Conservation (phyloP, 257 asterid species). For the Perilla frutescens region DNA sequence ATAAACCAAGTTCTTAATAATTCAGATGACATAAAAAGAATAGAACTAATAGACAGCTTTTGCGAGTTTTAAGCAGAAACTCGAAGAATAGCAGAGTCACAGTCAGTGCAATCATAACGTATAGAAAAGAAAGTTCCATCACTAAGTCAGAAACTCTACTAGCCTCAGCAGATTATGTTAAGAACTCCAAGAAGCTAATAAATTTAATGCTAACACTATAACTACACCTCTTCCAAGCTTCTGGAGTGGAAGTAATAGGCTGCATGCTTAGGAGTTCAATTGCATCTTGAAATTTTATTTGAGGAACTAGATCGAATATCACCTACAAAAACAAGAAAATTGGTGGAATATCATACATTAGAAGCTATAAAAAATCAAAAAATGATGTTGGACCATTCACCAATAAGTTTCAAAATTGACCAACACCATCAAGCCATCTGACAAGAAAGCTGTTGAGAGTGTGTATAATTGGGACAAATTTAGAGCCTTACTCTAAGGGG, state of each 20-base stretch:
- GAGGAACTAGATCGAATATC: constrained; percentile 91
- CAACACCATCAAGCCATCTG: constrained; percentile 23
- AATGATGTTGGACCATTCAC: constrained; percentile 21
- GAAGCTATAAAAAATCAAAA: constrained; percentile 27
- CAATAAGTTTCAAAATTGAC: constrained; percentile 30
- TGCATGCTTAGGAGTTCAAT: constrained; percentile 95
- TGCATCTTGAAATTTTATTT: constrained; percentile 90
- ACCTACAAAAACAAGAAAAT: constrained; percentile 61
- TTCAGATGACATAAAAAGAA: constrained; percentile 4
- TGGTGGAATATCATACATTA: constrained; percentile 22
- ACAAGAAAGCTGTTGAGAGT: constrained; percentile 30
- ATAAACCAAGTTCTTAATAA: constrained; percentile 9
- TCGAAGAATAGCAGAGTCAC: constrained; percentile 5
- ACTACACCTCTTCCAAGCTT: constrained; percentile 93
- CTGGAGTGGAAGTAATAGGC: constrained; percentile 89
- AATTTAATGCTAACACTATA: constrained; percentile 28
- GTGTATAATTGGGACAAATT: constrained; percentile 25
- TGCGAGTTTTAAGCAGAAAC: constrained; percentile 8
- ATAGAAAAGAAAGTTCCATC: constrained; percentile 13
- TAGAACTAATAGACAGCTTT: constrained; percentile 13
- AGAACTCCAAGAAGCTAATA: constrained; percentile 20
- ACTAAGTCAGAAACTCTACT: constrained; percentile 29
- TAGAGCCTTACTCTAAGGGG: constrained; percentile 82
- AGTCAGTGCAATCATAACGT: constrained; percentile 8
- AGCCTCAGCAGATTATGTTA: constrained; percentile 29